A percentile compares a stretch with the other conserved stretches of the same genome.
These are phyloP conservation scores for Pleurotus eryngii DNA, from an alignment of 768 basidiomycete genomes.

Conservation along the genomic window DNA sequence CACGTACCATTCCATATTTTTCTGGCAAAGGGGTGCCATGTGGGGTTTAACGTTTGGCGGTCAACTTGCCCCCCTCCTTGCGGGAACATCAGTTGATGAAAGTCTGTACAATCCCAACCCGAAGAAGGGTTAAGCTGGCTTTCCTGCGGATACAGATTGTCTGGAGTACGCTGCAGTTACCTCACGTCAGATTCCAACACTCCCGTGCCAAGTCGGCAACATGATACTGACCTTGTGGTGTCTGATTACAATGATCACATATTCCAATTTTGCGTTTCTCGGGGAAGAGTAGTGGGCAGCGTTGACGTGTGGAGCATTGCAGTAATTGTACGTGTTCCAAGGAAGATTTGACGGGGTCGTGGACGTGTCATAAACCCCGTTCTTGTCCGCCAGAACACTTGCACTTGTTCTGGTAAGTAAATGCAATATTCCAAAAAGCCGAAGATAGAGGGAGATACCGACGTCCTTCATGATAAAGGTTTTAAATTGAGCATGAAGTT, in stretches of 20 bases:
- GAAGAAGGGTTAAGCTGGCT: conserved; percentile 10
- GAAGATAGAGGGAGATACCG: background rate
- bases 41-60: conserved; percentile 10
- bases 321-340: conserved; percentile 17
- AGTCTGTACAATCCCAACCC: conserved; percentile 15
- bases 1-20: conserved; percentile 16
- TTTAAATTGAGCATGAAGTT: background rate
- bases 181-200: no score
- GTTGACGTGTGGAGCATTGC: conserved; percentile 16
- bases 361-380: conserved; percentile 12
- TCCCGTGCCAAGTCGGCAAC: no score
- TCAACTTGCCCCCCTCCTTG: conserved; percentile 8
- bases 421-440: background rate
- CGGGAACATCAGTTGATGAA: conserved; percentile 9
- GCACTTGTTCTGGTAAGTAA: background rate
- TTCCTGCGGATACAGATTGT: conserved; percentile 14
- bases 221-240: conserved; percentile 12
- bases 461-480: background rate
- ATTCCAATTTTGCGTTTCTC: conserved; percentile 8
- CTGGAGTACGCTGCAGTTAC: conserved; percentile 11
- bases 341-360: conserved; percentile 10
- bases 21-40: conserved; percentile 13
- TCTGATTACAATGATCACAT: conserved; percentile 14
- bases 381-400: background rate
- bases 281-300: conserved; percentile 9